These are phyloP conservation scores for Fraxinus sp. DNA, from an alignment of 305 asterid species.

Conservation along the genomic window DNA sequence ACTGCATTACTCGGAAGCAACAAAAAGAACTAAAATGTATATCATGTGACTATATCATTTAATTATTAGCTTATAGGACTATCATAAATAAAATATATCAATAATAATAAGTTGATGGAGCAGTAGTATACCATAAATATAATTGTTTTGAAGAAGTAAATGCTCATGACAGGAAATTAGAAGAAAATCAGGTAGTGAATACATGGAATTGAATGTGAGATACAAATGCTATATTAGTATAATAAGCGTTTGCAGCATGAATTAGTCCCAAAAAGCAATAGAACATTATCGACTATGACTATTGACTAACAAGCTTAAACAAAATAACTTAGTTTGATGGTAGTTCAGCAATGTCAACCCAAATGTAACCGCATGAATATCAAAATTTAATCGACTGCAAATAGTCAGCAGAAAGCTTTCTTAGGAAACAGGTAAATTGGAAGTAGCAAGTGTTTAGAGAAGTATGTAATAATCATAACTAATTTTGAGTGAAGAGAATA, in stretches of 20 bases:
- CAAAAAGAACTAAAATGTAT: background rate
- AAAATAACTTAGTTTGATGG: background rate
- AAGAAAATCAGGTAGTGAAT: background rate
- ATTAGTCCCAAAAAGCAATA: background rate
- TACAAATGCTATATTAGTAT: background rate
- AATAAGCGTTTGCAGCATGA: background rate
- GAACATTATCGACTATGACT: background rate
- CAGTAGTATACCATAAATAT: background rate
- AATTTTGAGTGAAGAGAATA: background rate
- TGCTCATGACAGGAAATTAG: background rate
- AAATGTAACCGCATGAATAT: background rate
- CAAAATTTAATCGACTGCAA: background rate
- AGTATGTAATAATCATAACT: background rate
- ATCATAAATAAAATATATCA: background rate
- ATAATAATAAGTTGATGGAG: background rate
- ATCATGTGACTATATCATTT: background rate
- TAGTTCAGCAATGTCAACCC: background rate
- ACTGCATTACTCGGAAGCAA: background rate
- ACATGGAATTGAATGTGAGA: background rate
- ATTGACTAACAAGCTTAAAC: background rate
- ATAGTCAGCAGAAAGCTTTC: background rate
- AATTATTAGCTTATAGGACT: background rate
- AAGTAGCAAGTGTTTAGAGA: background rate
- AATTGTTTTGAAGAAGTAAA: background rate
- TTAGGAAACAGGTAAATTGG: background rate